Evolutionary conservation across 2,329 filamentous ascomycete genomes (phyloP), one percentile per base, ranked within the genome.

Genomic region (Hyphodiscus sp.): DNA sequence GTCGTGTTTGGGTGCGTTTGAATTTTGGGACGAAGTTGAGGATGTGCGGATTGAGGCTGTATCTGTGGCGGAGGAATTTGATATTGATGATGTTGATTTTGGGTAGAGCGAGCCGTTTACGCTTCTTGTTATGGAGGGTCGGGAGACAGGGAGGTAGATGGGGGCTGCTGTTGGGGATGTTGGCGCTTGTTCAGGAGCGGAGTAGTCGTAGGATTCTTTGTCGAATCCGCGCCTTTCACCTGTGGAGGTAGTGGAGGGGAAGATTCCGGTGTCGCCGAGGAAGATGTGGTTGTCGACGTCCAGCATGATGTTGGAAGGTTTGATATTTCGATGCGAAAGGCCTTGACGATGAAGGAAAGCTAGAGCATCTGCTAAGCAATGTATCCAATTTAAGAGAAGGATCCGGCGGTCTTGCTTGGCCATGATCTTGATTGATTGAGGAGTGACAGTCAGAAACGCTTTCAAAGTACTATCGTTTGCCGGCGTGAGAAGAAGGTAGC

Each of bases 161-260:
- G 48, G 66, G 56, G 68, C 42, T 63, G 64, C 20, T 70, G 69
- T 56, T 67, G 20, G 60, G 61, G 20, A 72, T 72, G 41, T 70
- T 75, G 52, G 55, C 10, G 56, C 52, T 53, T 63, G 64, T 63
- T 91, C 87, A 1, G 87, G 87, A 0, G 87, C 83, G 1, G 81
- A 80, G 63, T 90, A 90, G 63, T 88, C 82, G 68, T 89, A 89
- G 9, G 74, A 74, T 65, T 89, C 87, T 57, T 83, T 82, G 60
- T 87, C 83, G 57, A 85, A 82, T 71, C 74, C 67, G 59, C 71
- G 72, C 54, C 76, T 74, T n/a, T 70, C 67, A 9, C 66, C 66
- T 70, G 62, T 72, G 57, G 62, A 74, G 58, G 66, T 69, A 62
- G 61, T 71, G 29, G 70, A 67, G 45, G 73, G 73, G 45, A 82